phyloP scores from a whole-genome alignment of 2,329 filamentous ascomycete genomes.

The Allantophomopsis cytisporea region DNA sequence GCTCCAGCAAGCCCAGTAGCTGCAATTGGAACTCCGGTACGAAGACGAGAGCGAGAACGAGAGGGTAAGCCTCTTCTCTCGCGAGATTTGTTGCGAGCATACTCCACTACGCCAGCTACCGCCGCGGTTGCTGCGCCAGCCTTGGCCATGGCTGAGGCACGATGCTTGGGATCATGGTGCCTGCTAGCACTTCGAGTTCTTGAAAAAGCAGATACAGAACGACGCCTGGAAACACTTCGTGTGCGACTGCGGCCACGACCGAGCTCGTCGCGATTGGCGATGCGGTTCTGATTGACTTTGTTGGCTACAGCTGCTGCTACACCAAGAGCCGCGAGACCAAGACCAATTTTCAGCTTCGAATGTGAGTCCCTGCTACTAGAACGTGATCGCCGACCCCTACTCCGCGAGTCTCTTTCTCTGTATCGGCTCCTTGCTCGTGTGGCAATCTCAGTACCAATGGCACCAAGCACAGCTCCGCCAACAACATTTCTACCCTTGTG shows the following conservation, averaged over 20 bases:
- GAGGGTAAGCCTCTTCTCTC: conserved; percentile 24
- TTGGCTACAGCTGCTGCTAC: conserved; percentile 51
- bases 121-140: conserved; percentile 37
- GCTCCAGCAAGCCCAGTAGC: conserved; percentile 46
- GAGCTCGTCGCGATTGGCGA: conserved; percentile 44
- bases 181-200: conserved; percentile 26
- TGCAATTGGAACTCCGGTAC: conserved; percentile 43
- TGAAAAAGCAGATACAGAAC: conserved; percentile 22
- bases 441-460: conserved; percentile 45
- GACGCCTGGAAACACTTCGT: conserved; percentile 26
- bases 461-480: conserved; percentile 46
- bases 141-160: conserved; percentile 16
- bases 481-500: conserved; percentile 15
- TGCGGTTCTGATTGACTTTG: conserved; percentile 48
- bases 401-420: conserved; percentile 31
- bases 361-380: conserved; percentile 20
- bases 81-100: conserved; percentile 40
- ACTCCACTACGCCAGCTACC: conserved; percentile 42
- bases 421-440: conserved; percentile 48
- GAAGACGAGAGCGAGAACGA: conserved; percentile 25
- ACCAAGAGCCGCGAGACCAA: conserved; percentile 49
- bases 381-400: conserved; percentile 23
- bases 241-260: conserved; percentile 36
- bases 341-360: conserved; percentile 42
- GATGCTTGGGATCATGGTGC: conserved; percentile 33